Evolutionary conservation across 2,329 filamentous ascomycete species (phyloP).

Genomic region (Neonectria coccinea): DNA sequence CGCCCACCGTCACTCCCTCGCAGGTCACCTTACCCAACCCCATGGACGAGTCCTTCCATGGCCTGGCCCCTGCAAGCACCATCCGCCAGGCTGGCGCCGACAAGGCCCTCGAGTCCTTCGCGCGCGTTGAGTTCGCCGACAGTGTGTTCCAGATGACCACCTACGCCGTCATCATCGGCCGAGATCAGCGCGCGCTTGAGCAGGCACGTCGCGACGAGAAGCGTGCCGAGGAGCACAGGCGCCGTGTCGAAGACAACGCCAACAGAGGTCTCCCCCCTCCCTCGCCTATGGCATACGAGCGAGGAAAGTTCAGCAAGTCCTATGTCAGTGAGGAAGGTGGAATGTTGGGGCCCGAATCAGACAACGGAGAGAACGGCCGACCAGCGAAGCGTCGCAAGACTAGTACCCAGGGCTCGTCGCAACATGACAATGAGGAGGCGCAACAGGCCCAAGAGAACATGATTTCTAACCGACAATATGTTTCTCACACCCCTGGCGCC

Average conservation of each 20-base stretch:
- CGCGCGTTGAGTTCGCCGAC: conserved; percentile 76
- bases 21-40: conserved; percentile 59
- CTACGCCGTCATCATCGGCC: conserved; percentile 77
- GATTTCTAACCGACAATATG: conserved; percentile 69
- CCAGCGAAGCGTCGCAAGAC: conserved; percentile 61
- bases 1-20: conserved; percentile 59
- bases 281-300: conserved; percentile 62
- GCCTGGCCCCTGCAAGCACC: conserved; percentile 47
- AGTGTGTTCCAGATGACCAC: conserved; percentile 84
- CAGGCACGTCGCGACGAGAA: conserved; percentile 66
- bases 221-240: conserved; percentile 58
- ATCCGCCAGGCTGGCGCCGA: conserved; percentile 51
- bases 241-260: conserved; percentile 60
- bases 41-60: conserved; percentile 48
- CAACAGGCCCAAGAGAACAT: conserved; percentile 55
- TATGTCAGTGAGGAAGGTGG: conserved; percentile 78
- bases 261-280: conserved; percentile 63
- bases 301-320: conserved; percentile 70
- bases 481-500: conserved; percentile 69
- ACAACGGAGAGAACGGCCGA: conserved; percentile 63
- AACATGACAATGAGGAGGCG: conserved; percentile 57
- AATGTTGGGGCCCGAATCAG: conserved; percentile 73
- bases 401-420: conserved; percentile 57
- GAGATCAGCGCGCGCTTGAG: conserved; percentile 71
- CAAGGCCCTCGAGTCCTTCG: conserved; percentile 66